Base-by-base conservation (phyloP, 805 yeast genomes). In the Zygoascus biomembranicola region DNA sequence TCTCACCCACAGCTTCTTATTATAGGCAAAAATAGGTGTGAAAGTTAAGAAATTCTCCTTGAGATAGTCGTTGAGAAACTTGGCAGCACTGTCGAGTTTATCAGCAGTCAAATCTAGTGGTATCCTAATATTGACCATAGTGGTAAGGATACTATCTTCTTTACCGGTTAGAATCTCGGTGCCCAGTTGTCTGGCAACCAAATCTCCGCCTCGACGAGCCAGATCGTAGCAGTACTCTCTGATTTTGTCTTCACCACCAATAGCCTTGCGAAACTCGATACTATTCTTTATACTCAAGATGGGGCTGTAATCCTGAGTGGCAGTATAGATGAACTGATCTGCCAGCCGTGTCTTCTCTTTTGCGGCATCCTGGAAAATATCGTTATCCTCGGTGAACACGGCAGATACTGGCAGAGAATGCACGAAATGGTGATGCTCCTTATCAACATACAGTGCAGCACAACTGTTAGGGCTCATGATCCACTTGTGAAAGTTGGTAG, bases 401-500 rank as follows among this genome's bases (percentile, higher is more conserved):
- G 78, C 81, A 37, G 84, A 77, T 3, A 84, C 67, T 1, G 90
- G 88, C 55, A 80, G 61, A 0, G 85, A 75, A 54, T 81, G 84
- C 52, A 84, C 68, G 1, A 56, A 42, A 0, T 64, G 61, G 53
- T 81, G 87, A 61, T 76, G 78, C 52, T 72, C 70, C 2, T 74
- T 72, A 57, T 77, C 74, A 6, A 79, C 85, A 59, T 84, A 84
- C 49, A 85, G 63, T 31, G 81, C 69, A 0, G 85, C 84, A 59
- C 77, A 75, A 4, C 82, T 79, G 45, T 80, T 71, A 2, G 88
- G 86, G 20, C 75, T 73, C 57, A 62, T 79, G 42, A 73, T 69
- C 90, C 90, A 85, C 62, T 85, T 85, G 71, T 85, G 90, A 18
- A 84, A 68, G 61, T 85, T 85, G 19, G 84, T 67, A 23, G 76